Evolutionary conservation across 2,329 filamentous ascomycete species (phyloP).

Genomic region (Diatrype stigma): DNA sequence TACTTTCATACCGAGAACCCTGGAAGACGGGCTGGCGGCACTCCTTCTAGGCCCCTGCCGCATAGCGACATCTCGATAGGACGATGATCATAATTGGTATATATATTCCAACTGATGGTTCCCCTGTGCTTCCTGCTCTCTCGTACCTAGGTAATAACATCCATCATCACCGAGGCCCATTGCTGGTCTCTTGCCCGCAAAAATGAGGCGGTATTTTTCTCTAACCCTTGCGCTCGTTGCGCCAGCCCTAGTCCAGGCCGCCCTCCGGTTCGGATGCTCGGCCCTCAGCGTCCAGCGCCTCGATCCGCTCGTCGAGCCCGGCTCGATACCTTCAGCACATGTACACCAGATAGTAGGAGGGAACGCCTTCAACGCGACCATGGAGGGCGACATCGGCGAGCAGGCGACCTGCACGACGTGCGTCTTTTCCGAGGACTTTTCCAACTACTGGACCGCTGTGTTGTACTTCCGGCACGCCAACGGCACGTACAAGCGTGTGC

Average conservation of each 20-base stretch:
- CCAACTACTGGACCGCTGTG: conserved; percentile 25
- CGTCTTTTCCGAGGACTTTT: conserved; percentile 28
- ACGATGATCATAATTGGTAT: no score
- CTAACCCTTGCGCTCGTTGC: conserved; percentile 19
- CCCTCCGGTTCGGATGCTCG: conserved; percentile 24
- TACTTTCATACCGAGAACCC: no score
- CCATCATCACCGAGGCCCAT: no score
- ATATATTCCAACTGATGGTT: no score
- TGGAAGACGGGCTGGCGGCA: no score
- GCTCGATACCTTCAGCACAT: conserved; percentile 20
- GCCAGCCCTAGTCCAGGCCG: conserved; percentile 20
- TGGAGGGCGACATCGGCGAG: conserved; percentile 22
- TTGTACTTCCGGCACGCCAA: conserved; percentile 26
- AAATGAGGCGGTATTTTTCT: no score
- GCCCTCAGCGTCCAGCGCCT: conserved; percentile 23
- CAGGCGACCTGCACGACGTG: conserved; percentile 31
- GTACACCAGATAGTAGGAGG: conserved; percentile 24
- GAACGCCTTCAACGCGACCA: conserved; percentile 23
- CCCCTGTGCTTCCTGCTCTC: no score
- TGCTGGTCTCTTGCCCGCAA: no score
- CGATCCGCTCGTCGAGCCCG: conserved; percentile 23
- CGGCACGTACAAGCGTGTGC: conserved; percentile 25
- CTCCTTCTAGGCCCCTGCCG: no score
- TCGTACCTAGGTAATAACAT: no score
- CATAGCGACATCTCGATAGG: no score